Evolutionary conservation across 495 filamentous ascomycete genomes (phyloP), one percentile per base, ranked within the genome.

Genomic region (Neurospora sp.): DNA sequence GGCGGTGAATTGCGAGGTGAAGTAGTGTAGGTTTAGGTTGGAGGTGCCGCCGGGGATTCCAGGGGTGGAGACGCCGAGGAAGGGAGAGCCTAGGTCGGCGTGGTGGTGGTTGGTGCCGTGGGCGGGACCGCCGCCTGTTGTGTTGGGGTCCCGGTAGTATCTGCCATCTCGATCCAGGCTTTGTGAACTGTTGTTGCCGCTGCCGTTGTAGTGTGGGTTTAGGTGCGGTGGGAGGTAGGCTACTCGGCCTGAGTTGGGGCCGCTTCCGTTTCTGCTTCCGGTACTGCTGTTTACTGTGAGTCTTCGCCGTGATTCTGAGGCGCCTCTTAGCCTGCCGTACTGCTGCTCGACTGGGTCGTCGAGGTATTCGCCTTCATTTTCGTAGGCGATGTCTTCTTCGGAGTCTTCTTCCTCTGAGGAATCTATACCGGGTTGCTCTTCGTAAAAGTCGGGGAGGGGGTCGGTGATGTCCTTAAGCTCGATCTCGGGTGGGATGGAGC

Each of bases 401-500:
- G 85, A 83, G 42, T 85, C 82, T 27, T 66, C 70, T 1, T 73
- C 74, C 5, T 62, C 14, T n/a, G 76, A 75, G 0, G 75, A 76
- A 20, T 84, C 81, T 7, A 81, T 81, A 42, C 86, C 86, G 12
- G 90, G 86, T 69, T 93, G 91, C 76, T 93, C 92, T 77, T 98
- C 96, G 84, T 99, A 99, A 79, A 99, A 99, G 75, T 98, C 96
- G 4, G 93, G 89, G 69, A 98, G 88, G 0, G 96, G 96, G 81
- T 98, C 95, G 78, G 95, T 95, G 74, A 99, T 93, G 77, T 98
- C 95, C 83, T 97, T 98, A 60, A 99, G 89, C 80, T 96, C 93
- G 35, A 99, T 84, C 74, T 93, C 89, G 1, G 96, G 96, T 2
- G 91, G 86, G 69, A 96, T 89, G 3, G 85, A 88, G 27, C 96